phyloP scores from a whole-genome alignment of 768 basidiomycete genomes.

The Suillus lakei region DNA sequence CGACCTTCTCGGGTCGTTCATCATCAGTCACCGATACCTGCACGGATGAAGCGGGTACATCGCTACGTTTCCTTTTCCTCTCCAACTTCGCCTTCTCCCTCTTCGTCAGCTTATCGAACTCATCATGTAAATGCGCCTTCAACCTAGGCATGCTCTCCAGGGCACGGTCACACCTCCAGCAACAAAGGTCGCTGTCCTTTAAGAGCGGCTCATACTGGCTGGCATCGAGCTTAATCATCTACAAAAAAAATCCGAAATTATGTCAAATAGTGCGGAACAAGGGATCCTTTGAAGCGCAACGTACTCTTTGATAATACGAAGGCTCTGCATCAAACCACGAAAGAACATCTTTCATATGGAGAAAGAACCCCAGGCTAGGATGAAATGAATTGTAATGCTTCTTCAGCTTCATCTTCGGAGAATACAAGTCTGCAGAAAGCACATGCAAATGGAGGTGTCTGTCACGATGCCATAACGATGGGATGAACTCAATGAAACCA shows the following conservation, averaged over 20 bases:
- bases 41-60: constrained; percentile 8
- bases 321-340: constrained; percentile 77
- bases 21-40: not conserved
- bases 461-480: constrained; percentile 5
- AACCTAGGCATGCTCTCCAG: constrained; percentile 76
- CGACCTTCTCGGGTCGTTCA: not conserved
- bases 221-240: constrained; percentile 60
- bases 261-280: constrained; percentile 10
- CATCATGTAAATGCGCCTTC: constrained; percentile 75
- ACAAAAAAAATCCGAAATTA: not conserved
- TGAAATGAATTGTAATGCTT: constrained; percentile 93
- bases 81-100: constrained; percentile 46
- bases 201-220: constrained; percentile 66
- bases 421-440: constrained; percentile 76
- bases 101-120: constrained; percentile 62
- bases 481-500: not conserved
- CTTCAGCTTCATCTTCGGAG: constrained; percentile 77
- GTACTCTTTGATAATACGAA: constrained; percentile 55
- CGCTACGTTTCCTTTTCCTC: constrained; percentile 45
- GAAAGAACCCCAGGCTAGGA: constrained; percentile 82
- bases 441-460: constrained; percentile 90
- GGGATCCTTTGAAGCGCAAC: constrained; percentile 24
- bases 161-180: constrained; percentile 68
- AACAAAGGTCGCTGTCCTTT: constrained; percentile 64
- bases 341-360: constrained; percentile 77